phyloP scores from a whole-genome alignment of 495 filamentous ascomycete genomes.

The Ascodesmis nigricans region DNA sequence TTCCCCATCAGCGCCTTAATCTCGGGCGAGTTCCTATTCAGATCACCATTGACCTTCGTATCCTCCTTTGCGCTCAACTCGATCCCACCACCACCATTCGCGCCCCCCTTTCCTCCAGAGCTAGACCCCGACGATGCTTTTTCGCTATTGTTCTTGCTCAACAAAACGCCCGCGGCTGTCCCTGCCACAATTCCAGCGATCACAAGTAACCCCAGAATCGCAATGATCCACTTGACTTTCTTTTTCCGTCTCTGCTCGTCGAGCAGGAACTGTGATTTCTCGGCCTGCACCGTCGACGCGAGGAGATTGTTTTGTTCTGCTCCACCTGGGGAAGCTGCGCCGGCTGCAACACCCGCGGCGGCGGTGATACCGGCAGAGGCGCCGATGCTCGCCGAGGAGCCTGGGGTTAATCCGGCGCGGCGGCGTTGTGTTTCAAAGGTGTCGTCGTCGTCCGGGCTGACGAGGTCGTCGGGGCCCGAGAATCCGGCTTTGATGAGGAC shows the following conservation, averaged over 20 bases:
- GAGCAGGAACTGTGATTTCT: slow-evolving; percentile 32
- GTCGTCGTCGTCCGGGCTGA: slow-evolving; percentile 20
- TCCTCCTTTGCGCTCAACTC: slow-evolving; percentile 24
- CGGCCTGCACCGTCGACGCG: no score
- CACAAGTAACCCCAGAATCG: slow-evolving; percentile 35
- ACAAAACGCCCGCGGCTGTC: slow-evolving; percentile 48
- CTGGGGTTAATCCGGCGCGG: no score
- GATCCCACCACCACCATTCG: slow-evolving; percentile 12
- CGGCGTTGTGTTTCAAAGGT: no score
- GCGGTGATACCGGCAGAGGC: slow-evolving; percentile 1
- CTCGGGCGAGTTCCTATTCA: slow-evolving; percentile 50
- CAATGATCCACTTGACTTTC: slow-evolving; percentile 48
- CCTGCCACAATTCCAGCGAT: slow-evolving; percentile 59
- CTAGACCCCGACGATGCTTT: neutral
- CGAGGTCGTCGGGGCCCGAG: slow-evolving; percentile 8
- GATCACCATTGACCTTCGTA: slow-evolving; percentile 36
- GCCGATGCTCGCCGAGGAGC: slow-evolving; percentile 1
- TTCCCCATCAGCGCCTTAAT: slow-evolving; percentile 69
- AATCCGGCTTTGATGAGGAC: slow-evolving; percentile 11
- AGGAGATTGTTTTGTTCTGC: neutral
- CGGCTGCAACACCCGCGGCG: neutral
- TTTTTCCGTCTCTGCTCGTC: slow-evolving; percentile 39
- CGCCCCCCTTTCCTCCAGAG: slow-evolving; percentile 2
- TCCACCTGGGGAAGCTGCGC: slow-evolving; percentile 3
- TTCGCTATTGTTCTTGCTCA: slow-evolving; percentile 24